These are phyloP conservation scores for Vavraia culicis DNA, from an alignment of 371 early-diverging fungal species.

Conservation along the genomic window DNA sequence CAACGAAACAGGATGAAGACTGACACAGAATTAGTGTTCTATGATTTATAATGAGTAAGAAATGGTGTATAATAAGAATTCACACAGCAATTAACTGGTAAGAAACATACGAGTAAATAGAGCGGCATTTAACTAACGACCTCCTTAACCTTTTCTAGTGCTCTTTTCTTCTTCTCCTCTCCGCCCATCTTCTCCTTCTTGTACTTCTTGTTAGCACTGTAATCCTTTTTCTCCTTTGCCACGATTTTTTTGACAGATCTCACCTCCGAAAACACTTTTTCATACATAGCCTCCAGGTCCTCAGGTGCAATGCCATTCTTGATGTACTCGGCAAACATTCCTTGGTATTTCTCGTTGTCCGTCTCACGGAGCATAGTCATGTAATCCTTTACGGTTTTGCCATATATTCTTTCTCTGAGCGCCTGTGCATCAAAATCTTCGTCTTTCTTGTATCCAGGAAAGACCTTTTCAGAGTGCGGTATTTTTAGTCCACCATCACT, in stretches of 20 bases:
- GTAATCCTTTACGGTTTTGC: conserved; percentile 87
- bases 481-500: conserved; percentile 93
- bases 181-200: conserved; percentile 26
- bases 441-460: conserved; percentile 74
- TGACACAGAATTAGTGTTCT: not conserved
- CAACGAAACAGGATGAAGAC: not conserved
- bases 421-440: conserved; percentile 70
- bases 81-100: not conserved
- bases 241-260: conserved; percentile 15
- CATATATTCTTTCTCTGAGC: conserved; percentile 86
- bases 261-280: conserved; percentile 54
- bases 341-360: conserved; percentile 85
- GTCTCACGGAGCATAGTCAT: conserved; percentile 87
- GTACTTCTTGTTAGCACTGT: conserved; percentile 31
- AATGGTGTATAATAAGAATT: not conserved
- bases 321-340: conserved; percentile 80
- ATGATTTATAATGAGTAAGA: conserved; percentile 4
- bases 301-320: conserved; percentile 68
- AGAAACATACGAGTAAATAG: too few relatives aligned
- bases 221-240: conserved; percentile 33
- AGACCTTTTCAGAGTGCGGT: conserved; percentile 87
- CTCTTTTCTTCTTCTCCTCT: conserved; percentile 34
- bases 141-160: conserved; percentile 28
- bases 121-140: conserved; percentile 3
- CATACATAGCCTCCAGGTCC: conserved; percentile 76